Evolutionary conservation across 1,284 basidiomycete species (phyloP), one percentile per base, ranked within the genome.

Genomic region (Cryptococcus sp.): DNA sequence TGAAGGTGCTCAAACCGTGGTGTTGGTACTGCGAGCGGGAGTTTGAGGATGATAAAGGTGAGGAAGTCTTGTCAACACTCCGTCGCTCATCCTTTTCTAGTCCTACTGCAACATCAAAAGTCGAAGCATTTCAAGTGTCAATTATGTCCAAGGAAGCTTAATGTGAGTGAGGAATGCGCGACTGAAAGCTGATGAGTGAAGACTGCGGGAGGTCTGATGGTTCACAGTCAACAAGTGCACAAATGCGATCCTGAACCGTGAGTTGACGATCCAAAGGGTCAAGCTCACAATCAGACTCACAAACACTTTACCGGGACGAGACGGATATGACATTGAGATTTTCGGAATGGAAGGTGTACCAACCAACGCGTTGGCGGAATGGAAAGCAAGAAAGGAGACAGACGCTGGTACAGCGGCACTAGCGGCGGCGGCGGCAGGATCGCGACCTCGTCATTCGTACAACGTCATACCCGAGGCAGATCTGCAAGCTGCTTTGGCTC

Each of bases 281-380:
- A 54, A 8, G 50, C 53, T 27, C 38, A 5, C 23, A 19, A 83
- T 35, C 50, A 91, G 93, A 27, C 91, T 99, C 38, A 94, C 97
- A 59, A 99, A 98, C 77, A 94, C 95, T 0, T 82, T 99, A 0
- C 93, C 94, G 3, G 95, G 93, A 10, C 87, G 96, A 44, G 95
- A 97, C 79, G 93, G 94, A 1, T 98, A 98, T 73, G 95, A 98
- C 76, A 89, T 99, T 53, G 96, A 99, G 79, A 99, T 99, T 59
- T 99, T 98, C 72, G 95, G 96, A 25, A 99, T 99, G 96, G 94
- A 95, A 75, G 95, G 95, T 60, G 93, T 98, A 56, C 94, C 94
- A 5, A 90, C 89, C 6, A 90, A 91, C 41, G 95, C 97, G 76
- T 85, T 96, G 31, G 91, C 88, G 27, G 93, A 95, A 77, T 99